Conservation (phyloP, 164 flowering plant species). For the Vitis amurensis region DNA sequence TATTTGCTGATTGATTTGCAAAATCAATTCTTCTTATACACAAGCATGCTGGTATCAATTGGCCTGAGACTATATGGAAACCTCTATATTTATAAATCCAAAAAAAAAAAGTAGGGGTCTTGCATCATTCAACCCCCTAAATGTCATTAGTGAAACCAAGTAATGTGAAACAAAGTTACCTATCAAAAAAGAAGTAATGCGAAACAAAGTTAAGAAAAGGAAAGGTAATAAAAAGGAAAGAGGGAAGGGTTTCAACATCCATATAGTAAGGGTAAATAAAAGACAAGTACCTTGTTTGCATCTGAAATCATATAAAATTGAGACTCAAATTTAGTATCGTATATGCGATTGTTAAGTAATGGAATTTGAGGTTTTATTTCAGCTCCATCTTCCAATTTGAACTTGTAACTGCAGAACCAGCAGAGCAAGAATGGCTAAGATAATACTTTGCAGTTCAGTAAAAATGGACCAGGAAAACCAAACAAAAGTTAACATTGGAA, state of each 20-base stretch:
- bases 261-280: too few species aligned
- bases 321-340: constrained; percentile 94
- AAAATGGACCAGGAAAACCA: not conserved
- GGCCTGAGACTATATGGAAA: too few species aligned
- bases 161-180: too few species aligned
- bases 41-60: too few species aligned
- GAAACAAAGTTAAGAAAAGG: not conserved
- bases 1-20: too few species aligned
- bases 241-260: not conserved
- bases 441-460: not conserved
- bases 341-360: constrained; percentile 81
- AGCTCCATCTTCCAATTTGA: constrained; percentile 89
- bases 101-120: too few species aligned
- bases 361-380: constrained; percentile 86
- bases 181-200: too few species aligned
- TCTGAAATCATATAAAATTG: constrained; percentile 97
- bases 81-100: too few species aligned
- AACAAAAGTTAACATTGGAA: constrained; percentile 7
- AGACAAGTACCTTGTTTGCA: constrained; percentile 69
- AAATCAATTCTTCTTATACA: too few species aligned
- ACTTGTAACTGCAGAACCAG: constrained; percentile 78
- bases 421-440: constrained; percentile 1
- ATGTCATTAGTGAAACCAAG: too few species aligned
- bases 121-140: too few species aligned
- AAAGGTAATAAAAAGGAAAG: not conserved